A percentile compares a stretch with the other conserved stretches of the same genome.
These are phyloP conservation scores for Bimuria novae-zelandiae DNA, from an alignment of 2,329 filamentous ascomycete species.

Conservation along the genomic window DNA sequence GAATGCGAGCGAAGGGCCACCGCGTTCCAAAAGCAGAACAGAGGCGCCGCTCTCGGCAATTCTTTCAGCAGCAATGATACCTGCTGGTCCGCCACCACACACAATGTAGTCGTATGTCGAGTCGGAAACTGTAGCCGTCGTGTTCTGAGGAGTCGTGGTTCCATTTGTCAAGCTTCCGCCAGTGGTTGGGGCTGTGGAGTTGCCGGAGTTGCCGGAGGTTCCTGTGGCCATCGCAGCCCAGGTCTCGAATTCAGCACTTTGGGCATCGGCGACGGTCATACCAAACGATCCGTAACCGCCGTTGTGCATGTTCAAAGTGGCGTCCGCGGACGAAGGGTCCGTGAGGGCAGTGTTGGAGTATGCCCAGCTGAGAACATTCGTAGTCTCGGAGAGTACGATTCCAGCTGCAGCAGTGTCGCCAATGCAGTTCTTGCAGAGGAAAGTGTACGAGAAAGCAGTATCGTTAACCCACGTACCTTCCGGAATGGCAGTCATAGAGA, in stretches of 20 bases:
- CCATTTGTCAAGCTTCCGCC: constrained; percentile 30
- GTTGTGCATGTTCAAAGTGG: constrained; percentile 35
- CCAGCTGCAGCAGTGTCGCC: constrained; percentile 23
- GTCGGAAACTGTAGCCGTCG: constrained; percentile 45
- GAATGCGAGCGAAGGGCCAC: constrained; percentile 41
- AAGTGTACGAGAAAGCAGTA: constrained; percentile 61
- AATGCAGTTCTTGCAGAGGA: constrained; percentile 54
- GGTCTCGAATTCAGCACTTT: constrained; percentile 37
- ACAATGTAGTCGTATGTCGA: constrained; percentile 64
- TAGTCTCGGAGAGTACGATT: constrained; percentile 30
- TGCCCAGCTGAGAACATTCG: constrained; percentile 41
- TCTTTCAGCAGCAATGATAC: constrained; percentile 62
- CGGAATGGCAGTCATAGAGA: constrained; percentile 52
- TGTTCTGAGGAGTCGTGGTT: constrained; percentile 24
- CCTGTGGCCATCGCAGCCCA: constrained; percentile 42
- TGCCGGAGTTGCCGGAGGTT: constrained; percentile 13
- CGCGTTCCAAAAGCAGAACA: constrained; percentile 61
- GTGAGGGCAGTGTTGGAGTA: constrained; percentile 31
- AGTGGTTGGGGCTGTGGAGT: constrained; percentile 23
- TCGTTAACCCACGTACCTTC: constrained; percentile 59
- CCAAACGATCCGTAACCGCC: constrained; percentile 42
- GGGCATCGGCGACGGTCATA: constrained; percentile 32
- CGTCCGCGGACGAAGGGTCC: constrained; percentile 26
- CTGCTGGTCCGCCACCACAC: constrained; percentile 64
- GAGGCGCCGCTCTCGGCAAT: constrained; percentile 67